These are phyloP conservation scores for Lepidium campestre DNA, from an alignment of 441 rosid species.

Conservation along the genomic window DNA sequence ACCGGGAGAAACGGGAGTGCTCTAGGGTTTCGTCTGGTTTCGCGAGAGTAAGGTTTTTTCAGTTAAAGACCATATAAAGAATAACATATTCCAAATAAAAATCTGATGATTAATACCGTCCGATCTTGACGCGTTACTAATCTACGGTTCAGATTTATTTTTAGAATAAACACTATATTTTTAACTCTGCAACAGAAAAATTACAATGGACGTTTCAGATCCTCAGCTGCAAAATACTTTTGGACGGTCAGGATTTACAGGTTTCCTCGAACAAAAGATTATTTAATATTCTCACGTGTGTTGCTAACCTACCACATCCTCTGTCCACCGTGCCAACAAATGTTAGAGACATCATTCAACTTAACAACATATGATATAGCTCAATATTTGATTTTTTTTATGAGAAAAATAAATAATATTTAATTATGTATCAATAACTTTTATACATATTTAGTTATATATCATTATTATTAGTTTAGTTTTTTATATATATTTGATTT, in stretches of 20 bases:
- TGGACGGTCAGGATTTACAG: constrained; percentile 11
- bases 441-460: too few species aligned
- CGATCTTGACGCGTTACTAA: constrained; percentile 10
- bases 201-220: constrained; percentile 19
- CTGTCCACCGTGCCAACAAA: not conserved
- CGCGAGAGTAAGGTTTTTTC: constrained; percentile 48
- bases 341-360: constrained; percentile 19
- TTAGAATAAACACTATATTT: not conserved
- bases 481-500: too few species aligned
- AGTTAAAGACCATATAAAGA: constrained; percentile 16
- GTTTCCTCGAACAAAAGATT: not conserved
- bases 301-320: constrained; percentile 16
- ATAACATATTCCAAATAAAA: constrained; percentile 18
- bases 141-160: constrained; percentile 8
- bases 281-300: constrained; percentile 21
- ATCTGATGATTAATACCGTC: not conserved
- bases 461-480: too few species aligned
- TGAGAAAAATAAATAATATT: too few species aligned
- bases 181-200: constrained; percentile 18
- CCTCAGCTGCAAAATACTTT: not conserved
- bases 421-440: too few species aligned
- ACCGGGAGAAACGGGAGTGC: constrained; percentile 51
- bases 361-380: too few species aligned
- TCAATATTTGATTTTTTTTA: too few species aligned
- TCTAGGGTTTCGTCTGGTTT: constrained; percentile 77